Evolutionary conservation across 768 basidiomycete species (phyloP).

Genomic region (Leccinum imitatum): DNA sequence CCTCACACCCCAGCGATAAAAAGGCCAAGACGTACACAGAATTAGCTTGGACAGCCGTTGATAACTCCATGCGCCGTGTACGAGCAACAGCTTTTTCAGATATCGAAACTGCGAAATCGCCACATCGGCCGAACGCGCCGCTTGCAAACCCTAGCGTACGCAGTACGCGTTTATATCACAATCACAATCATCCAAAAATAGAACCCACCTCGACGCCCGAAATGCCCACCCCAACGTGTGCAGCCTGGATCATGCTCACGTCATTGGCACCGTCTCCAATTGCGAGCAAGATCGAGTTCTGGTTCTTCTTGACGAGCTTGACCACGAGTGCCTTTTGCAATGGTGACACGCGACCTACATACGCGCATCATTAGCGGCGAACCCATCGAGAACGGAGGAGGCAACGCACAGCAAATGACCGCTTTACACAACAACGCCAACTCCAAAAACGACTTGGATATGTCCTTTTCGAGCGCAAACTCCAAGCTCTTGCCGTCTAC

Average conservation of each 20-base stretch:
- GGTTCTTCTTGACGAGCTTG: constrained; percentile 98
- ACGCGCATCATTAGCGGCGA: not conserved
- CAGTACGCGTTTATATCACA: not conserved
- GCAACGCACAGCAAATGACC: constrained; percentile 84
- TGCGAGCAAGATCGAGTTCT: constrained; percentile 88
- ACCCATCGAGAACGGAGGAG: fast-evolving
- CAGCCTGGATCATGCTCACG: constrained; percentile 99
- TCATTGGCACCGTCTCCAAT: constrained; percentile 99
- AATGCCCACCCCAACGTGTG: constrained; percentile 96
- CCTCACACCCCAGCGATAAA: constrained; percentile 10
- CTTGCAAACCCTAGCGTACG: constrained; percentile 80
- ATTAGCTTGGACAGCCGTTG: constrained; percentile 92
- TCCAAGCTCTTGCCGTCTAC: constrained; percentile 92
- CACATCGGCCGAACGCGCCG: constrained; percentile 94
- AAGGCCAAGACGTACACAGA: constrained; percentile 62
- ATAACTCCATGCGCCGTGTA: constrained; percentile 99
- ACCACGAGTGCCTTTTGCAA: constrained; percentile 97
- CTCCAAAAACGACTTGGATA: constrained; percentile 89
- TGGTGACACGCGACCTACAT: constrained; percentile 86
- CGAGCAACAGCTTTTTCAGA: constrained; percentile 90
- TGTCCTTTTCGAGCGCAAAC: constrained; percentile 90
- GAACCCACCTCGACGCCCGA: constrained; percentile 86
- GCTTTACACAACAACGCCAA: constrained; percentile 98
- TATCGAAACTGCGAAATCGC: constrained; percentile 98
- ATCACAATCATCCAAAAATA: not conserved